Percentiles rank a stretch among this genome's conserved stretches.
phyloP scores from a whole-genome alignment of 371 early-diverging fungal species.

The Mortierella sp. region DNA sequence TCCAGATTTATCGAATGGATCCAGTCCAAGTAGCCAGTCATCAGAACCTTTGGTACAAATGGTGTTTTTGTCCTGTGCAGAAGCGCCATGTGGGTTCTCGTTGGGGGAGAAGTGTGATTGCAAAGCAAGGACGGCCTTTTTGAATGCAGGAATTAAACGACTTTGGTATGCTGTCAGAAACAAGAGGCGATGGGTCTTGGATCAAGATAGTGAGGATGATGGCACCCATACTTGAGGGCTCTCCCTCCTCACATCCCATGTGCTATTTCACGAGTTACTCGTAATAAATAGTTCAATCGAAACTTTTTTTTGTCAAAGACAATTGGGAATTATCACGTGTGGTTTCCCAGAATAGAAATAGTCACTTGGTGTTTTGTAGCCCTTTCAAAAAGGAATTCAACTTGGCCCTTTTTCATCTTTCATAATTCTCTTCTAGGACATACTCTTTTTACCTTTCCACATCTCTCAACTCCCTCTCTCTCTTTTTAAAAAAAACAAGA shows the following conservation, averaged over 20 bases:
- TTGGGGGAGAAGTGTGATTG: slow-evolving; percentile 50
- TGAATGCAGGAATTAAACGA: slow-evolving; percentile 50
- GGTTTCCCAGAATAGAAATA: too few species aligned
- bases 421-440: too few species aligned
- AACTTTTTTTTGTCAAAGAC: not conserved
- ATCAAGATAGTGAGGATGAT: slow-evolving; percentile 37
- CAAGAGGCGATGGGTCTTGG: slow-evolving; percentile 49
- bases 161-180: slow-evolving; percentile 44
- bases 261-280: too few species aligned
- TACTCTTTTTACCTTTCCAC: not conserved
- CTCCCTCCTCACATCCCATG: not conserved
- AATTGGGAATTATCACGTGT: not conserved
- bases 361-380: too few species aligned
- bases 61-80: slow-evolving; percentile 50
- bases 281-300: too few species aligned
- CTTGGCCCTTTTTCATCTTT: too few species aligned
- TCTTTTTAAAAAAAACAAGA: not conserved
- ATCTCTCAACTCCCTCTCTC: not conserved
- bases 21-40: not conserved
- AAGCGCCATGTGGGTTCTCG: slow-evolving; percentile 45
- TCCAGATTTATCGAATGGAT: not conserved
- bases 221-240: slow-evolving; percentile 15
- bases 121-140: slow-evolving; percentile 33
- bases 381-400: too few species aligned
- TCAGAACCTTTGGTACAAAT: slow-evolving; percentile 29